These are phyloP conservation scores for Saturnispora zaruensis DNA, from an alignment of 805 yeast genomes.

Conservation along the genomic window DNA sequence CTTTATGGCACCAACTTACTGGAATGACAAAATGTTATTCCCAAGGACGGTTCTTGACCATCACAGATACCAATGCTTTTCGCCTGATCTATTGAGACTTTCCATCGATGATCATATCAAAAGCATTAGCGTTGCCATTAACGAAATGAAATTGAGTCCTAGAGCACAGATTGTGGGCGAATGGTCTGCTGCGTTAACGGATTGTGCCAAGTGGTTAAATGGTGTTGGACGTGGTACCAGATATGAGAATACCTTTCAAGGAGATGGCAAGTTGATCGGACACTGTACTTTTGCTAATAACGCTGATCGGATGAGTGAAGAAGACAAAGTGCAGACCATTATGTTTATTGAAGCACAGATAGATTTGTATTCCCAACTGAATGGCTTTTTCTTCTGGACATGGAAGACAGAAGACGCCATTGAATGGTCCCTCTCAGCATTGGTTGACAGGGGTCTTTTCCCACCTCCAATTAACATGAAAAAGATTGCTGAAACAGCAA, in stretches of 20 bases:
- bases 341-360: slow-evolving; percentile 54
- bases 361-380: slow-evolving; percentile 36
- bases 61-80: slow-evolving; percentile 88
- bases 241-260: slow-evolving; percentile 52
- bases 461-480: slow-evolving; percentile 61
- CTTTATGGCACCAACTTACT: slow-evolving; percentile 45
- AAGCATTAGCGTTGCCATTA: slow-evolving; percentile 42
- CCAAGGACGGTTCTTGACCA: slow-evolving; percentile 72
- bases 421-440: slow-evolving; percentile 56
- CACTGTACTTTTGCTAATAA: slow-evolving; percentile 35
- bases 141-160: slow-evolving; percentile 32
- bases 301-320: slow-evolving; percentile 34
- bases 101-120: slow-evolving; percentile 53
- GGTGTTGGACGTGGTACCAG: slow-evolving; percentile 82
- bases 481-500: slow-evolving; percentile 16
- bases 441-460: slow-evolving; percentile 43
- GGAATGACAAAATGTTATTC: slow-evolving; percentile 32
- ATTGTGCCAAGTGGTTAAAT: slow-evolving; percentile 82
- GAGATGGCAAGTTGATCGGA: slow-evolving; percentile 39
- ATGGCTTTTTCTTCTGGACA: slow-evolving; percentile 70
- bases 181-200: slow-evolving; percentile 88
- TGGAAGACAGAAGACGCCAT: slow-evolving; percentile 57
- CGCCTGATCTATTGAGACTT: slow-evolving; percentile 47
- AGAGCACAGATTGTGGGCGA: slow-evolving; percentile 57
- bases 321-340: slow-evolving; percentile 38